These are phyloP conservation scores for Aspergillus heteromorphus DNA, from an alignment of 495 filamentous ascomycete genomes.

Conservation along the genomic window DNA sequence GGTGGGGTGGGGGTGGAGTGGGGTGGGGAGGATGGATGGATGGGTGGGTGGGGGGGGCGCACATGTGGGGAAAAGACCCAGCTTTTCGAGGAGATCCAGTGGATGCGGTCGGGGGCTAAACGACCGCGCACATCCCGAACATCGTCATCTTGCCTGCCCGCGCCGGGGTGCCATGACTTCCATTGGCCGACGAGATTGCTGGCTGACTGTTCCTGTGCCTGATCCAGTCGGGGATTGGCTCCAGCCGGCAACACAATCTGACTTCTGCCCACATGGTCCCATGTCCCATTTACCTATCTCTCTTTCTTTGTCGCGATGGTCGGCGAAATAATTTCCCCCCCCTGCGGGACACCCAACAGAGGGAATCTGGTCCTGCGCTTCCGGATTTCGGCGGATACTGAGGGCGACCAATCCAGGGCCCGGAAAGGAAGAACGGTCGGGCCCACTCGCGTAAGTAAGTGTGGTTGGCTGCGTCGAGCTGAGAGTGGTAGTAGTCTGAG, in stretches of 20 bases:
- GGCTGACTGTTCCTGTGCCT: background rate
- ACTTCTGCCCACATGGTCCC: background rate
- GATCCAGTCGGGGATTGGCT: background rate
- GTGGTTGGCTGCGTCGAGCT: background rate
- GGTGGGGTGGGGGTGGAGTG: too few relatives aligned
- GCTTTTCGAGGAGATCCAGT: background rate
- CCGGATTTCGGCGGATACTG: background rate
- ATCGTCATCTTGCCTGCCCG: slow-evolving; percentile 1
- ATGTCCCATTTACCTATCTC: too few relatives aligned
- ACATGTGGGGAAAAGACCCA: slow-evolving; percentile 2
- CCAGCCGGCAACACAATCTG: background rate
- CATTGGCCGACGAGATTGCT: background rate
- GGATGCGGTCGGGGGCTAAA: background rate
- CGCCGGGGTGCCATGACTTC: background rate
- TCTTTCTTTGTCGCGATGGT: background rate
- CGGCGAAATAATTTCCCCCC: background rate
- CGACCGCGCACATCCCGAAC: background rate
- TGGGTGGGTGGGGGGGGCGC: background rate
- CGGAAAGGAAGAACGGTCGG: too few relatives aligned
- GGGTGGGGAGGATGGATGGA: too few relatives aligned
- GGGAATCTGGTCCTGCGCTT: background rate
- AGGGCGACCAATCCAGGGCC: background rate
- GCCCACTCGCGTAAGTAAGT: background rate
- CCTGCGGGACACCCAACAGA: background rate
- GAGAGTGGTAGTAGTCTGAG: too few relatives aligned